A percentile compares a stretch with the other conserved stretches of the same genome.
Conservation (phyloP, 441 rosid genomes). For the Corymbia citriodora region DNA sequence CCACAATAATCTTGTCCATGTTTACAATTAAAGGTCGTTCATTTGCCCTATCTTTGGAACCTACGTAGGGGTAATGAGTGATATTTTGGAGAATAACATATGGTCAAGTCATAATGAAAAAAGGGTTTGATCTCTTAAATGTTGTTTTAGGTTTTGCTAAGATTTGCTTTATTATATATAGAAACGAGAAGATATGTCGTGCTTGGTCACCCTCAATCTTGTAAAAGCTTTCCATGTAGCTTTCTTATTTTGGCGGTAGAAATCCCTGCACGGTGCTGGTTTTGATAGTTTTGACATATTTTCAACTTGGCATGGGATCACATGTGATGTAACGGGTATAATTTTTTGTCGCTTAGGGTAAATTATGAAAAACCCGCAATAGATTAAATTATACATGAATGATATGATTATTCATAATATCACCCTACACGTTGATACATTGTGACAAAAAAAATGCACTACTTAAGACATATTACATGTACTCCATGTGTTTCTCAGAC, state of each 20-base stretch:
- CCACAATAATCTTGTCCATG: neutral
- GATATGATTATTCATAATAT: neutral
- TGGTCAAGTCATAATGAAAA: neutral
- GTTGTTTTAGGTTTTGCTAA: neutral
- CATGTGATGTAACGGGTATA: neutral
- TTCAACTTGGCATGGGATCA: neutral
- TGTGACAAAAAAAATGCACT: rapidly evolving
- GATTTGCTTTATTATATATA: neutral
- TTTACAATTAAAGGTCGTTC: neutral
- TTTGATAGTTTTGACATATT: neutral
- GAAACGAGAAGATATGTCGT: neutral
- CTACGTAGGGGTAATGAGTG: neutral
- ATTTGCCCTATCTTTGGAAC: neutral
- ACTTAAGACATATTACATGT: neutral
- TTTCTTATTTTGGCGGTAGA: neutral
- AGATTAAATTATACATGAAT: neutral
- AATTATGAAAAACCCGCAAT: neutral
- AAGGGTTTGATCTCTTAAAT: neutral
- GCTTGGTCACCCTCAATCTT: neutral
- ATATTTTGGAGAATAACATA: neutral
- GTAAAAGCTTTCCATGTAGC: neutral
- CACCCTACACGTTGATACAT: neutral
- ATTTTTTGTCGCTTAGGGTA: neutral
- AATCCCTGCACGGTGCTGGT: neutral
- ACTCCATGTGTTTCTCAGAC: neutral